Conservation (phyloP, 768 basidiomycete species). For the Inosperma sp. region DNA sequence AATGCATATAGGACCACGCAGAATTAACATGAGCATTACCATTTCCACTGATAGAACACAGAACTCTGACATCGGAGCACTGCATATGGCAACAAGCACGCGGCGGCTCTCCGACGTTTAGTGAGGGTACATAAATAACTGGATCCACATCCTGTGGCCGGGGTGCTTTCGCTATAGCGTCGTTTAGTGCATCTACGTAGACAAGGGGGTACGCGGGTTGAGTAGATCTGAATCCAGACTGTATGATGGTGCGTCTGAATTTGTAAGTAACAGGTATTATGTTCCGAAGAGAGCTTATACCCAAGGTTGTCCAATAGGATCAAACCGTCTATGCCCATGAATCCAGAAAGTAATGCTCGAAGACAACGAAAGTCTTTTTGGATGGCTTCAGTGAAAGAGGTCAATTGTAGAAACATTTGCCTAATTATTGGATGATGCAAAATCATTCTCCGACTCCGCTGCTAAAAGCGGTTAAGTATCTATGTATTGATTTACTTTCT, state of each 20-base stretch:
- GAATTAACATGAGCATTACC: constrained; percentile 38
- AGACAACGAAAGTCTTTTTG: background rate
- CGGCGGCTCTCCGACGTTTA: constrained; percentile 42
- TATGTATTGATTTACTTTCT: too few relatives aligned
- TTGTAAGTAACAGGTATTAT: constrained; percentile 19
- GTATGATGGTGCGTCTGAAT: constrained; percentile 71
- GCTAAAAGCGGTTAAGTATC: too few relatives aligned
- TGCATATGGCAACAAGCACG: constrained; percentile 82
- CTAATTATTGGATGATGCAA: too few relatives aligned
- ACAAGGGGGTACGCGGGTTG: constrained; percentile 75
- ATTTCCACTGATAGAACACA: constrained; percentile 81
- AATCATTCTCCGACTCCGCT: too few relatives aligned
- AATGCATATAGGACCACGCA: constrained; percentile 12
- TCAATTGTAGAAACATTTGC: too few relatives aligned
- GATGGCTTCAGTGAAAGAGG: background rate
- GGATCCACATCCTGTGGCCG: constrained; percentile 62
- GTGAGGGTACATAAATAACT: constrained; percentile 60
- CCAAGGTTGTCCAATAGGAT: constrained; percentile 74
- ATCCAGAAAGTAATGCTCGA: background rate
- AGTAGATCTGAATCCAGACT: constrained; percentile 82
- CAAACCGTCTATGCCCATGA: constrained; percentile 81
- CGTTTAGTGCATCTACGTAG: constrained; percentile 82
- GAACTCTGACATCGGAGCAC: constrained; percentile 67
- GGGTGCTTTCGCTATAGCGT: constrained; percentile 55
- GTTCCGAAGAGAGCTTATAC: constrained; percentile 38